Percentiles rank a stretch among this genome's conserved stretches.
Evolutionary conservation across 345 rosid species (phyloP).

Genomic region (Euphorbia lathyris): DNA sequence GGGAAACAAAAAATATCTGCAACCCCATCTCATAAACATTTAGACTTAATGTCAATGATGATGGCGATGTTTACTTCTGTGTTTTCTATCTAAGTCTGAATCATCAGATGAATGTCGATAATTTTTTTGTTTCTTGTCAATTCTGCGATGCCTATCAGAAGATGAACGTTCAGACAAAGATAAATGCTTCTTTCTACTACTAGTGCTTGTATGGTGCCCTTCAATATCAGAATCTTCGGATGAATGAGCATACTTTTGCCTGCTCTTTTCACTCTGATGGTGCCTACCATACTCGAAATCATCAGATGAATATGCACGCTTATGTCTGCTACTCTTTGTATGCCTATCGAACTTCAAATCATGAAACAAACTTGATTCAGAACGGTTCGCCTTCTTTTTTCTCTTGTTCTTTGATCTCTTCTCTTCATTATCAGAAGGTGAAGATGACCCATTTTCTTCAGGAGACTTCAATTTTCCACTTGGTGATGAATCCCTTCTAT

Average conservation of each 20-base stretch:
- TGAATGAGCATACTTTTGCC: slow-evolving; percentile 17
- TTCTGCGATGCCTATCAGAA: slow-evolving; percentile 26
- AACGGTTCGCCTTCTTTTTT: slow-evolving; percentile 38
- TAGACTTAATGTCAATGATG: background rate
- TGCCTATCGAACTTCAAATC: slow-evolving; percentile 32
- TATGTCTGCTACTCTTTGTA: slow-evolving; percentile 32
- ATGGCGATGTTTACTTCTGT: slow-evolving; percentile 7
- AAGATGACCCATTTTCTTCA: slow-evolving; percentile 36
- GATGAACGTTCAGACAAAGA: slow-evolving; percentile 22
- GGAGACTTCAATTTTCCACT: slow-evolving; percentile 17
- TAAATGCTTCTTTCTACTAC: slow-evolving; percentile 17
- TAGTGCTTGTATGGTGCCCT: slow-evolving; percentile 18
- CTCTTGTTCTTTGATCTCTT: slow-evolving; percentile 43
- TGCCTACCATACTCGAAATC: slow-evolving; percentile 32
- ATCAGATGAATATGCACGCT: slow-evolving; percentile 35
- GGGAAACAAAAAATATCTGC: background rate
- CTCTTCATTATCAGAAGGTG: slow-evolving; percentile 35
- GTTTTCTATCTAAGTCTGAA: slow-evolving; percentile 18
- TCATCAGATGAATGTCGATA: slow-evolving; percentile 18
- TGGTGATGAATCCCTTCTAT: slow-evolving; percentile 45
- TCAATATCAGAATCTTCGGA: slow-evolving; percentile 19
- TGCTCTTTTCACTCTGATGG: slow-evolving; percentile 20
- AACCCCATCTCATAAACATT: background rate
- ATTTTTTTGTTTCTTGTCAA: slow-evolving; percentile 29
- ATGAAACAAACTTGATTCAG: slow-evolving; percentile 37